phyloP scores from a whole-genome alignment of 257 asterid species.

The Lycium ferocissimum region DNA sequence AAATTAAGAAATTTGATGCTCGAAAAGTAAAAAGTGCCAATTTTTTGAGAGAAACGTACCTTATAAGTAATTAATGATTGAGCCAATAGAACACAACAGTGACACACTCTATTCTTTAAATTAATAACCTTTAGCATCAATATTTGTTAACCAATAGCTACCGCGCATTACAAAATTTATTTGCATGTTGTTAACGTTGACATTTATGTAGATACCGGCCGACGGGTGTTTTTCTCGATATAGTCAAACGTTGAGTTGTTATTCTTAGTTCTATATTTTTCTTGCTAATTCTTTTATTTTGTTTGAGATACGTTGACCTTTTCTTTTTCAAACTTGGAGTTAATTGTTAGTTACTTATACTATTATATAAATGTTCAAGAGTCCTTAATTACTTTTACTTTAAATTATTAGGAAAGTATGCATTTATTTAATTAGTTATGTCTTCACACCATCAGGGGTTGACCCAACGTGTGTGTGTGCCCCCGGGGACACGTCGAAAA shows the following conservation, averaged over 20 bases:
- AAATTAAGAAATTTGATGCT: too few relatives aligned
- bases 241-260: background rate
- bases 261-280: background rate
- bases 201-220: too few relatives aligned
- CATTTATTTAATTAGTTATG: too few relatives aligned
- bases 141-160: background rate
- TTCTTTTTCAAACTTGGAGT: background rate
- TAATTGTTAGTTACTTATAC: background rate
- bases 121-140: too few relatives aligned
- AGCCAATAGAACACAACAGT: background rate
- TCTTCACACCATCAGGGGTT: too few relatives aligned
- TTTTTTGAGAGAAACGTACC: background rate
- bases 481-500: too few relatives aligned
- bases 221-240: background rate
- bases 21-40: too few relatives aligned
- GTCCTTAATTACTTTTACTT: too few relatives aligned
- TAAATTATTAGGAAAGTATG: too few relatives aligned
- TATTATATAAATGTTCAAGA: background rate
- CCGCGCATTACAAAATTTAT: too few relatives aligned
- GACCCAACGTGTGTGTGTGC: too few relatives aligned
- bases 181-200: background rate
- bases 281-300: background rate
- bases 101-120: background rate
- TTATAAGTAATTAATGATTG: background rate
- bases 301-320: background rate